These are phyloP conservation scores for Chloris gayana DNA, from an alignment of 176 grass and related monocot species.

Conservation along the genomic window DNA sequence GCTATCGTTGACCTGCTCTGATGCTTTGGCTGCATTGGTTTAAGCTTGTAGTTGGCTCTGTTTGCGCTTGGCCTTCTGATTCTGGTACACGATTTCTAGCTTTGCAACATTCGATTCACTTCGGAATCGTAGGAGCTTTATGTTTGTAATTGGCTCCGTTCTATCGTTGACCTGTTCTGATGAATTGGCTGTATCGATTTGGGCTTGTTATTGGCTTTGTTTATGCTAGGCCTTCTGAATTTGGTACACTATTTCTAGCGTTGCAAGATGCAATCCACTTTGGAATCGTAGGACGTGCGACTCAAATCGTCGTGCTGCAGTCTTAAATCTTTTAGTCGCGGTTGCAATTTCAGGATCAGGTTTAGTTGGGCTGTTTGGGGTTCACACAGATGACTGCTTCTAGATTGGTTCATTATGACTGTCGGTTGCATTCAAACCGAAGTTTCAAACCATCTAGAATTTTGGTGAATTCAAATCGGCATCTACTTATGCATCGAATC, in stretches of 20 bases:
- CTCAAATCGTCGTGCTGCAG: not conserved
- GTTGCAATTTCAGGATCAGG: not conserved
- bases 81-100: no score
- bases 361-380: no score
- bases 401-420: no score
- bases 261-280: not conserved
- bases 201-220: no score
- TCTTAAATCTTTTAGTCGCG: not conserved
- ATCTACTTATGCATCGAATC: not conserved
- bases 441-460: not conserved
- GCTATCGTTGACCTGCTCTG: no score
- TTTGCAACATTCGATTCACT: no score
- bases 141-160: no score
- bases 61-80: no score
- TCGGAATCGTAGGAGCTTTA: no score
- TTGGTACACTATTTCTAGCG: not conserved
- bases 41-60: no score
- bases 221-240: not conserved
- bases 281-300: not conserved
- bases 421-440: not conserved
- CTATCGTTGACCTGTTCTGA: not conserved
- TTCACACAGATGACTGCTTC: not conserved
- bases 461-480: not conserved
- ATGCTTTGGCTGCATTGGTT: no score
- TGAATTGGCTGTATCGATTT: not conserved